Evolutionary conservation across 2,329 filamentous ascomycete species (phyloP), one percentile per base, ranked within the genome.

Genomic region (Colletotrichum eleusines): DNA sequence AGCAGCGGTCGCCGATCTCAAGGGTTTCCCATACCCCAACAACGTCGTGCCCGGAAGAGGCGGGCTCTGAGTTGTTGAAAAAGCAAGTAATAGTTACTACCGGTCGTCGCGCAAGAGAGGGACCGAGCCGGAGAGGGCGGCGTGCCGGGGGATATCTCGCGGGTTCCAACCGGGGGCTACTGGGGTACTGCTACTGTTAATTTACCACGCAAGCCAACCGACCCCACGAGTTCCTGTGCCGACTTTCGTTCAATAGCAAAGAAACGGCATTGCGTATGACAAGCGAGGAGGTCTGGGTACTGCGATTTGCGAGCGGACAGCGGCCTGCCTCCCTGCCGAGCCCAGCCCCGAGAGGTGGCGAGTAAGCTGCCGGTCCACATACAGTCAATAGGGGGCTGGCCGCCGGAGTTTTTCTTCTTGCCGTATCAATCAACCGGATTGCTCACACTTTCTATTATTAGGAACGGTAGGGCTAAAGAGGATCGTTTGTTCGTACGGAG

Each of bases 241-340:
- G 63, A 71, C 63, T 71, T 63, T 58, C 58, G 62, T 59, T 58
- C 55, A 68, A 53, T 53, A 28, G 38, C 38, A 61, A 57, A 14
- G 20, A 38, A 38, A 62, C 26, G 14, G 44, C 64, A n/a, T 31
- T n/a, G 53, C 48, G 40, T 33, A 31, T 16, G 20, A 23, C 5
- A 31, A 58, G 20, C 3, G 51, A n/a, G n/a, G n/a, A n/a, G n/a
- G n/a, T n/a, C n/a, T 50, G 40, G 33, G 33, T 35, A 35, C 11
- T 35, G 11, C 7, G 33, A 35, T 50, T 50, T n/a, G n/a, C n/a
- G n/a, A n/a, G n/a, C n/a, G n/a, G n/a, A n/a, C n/a, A n/a, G n/a
- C n/a, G n/a, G n/a, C n/a, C n/a, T n/a, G n/a, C n/a, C n/a, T n/a
- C n/a, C n/a, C n/a, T n/a, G n/a, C n/a, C n/a, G n/a, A n/a, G n/a